Percentiles rank a stretch among this genome's conserved stretches.
Evolutionary conservation across 805 yeast genomes (phyloP).

Genomic region (Candida saitoana): DNA sequence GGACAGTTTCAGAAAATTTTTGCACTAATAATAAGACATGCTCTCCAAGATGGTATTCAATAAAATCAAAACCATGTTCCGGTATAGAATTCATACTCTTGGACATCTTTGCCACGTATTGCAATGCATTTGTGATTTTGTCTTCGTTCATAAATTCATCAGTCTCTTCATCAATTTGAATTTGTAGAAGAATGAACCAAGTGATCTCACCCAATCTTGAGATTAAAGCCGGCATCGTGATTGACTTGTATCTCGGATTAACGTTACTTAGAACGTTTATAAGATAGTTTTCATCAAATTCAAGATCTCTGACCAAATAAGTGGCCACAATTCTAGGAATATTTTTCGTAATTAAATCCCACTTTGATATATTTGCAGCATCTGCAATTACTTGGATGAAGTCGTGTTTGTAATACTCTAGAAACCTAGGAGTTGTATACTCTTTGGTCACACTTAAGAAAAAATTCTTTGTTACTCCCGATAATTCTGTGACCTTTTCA

Average conservation of each 20-base stretch:
- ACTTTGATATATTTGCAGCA: conserved; percentile 41
- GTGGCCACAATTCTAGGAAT: conserved; percentile 55
- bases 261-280: conserved; percentile 50
- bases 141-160: conserved; percentile 25
- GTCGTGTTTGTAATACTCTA: conserved; percentile 62
- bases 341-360: conserved; percentile 45
- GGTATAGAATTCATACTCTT: conserved; percentile 9
- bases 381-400: conserved; percentile 61
- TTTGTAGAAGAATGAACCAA: conserved; percentile 31
- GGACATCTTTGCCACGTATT: conserved; percentile 31
- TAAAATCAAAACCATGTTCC: conserved; percentile 17
- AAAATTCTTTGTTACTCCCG: conserved; percentile 57
- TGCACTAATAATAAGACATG: conserved; percentile 74
- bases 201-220: conserved; percentile 37
- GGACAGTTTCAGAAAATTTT: conserved; percentile 72
- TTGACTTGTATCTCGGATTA: conserved; percentile 42
- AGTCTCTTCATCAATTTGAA: conserved; percentile 27
- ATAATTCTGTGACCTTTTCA: conserved; percentile 56
- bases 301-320: conserved; percentile 48
- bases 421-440: conserved; percentile 71
- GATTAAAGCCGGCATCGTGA: conserved; percentile 30
- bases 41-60: conserved; percentile 40
- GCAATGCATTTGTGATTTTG: conserved; percentile 41
- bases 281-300: conserved; percentile 47
- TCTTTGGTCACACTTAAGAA: conserved; percentile 67